Base-by-base conservation (phyloP, 495 filamentous ascomycete genomes). In the Penicillium longicatenatum region DNA sequence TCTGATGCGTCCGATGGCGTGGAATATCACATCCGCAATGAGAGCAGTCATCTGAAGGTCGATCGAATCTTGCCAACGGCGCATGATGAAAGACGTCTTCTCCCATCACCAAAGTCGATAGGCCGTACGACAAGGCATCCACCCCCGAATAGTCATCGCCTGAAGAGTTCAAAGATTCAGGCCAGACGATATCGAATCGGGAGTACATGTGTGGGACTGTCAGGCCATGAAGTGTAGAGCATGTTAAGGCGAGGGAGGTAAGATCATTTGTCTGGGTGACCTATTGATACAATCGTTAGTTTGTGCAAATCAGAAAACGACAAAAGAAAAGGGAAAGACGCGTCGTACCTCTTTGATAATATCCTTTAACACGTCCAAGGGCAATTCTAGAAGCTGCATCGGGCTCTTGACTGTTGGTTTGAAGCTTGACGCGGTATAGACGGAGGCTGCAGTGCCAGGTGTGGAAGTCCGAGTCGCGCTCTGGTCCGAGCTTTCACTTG, bases 141-240 rank as follows among this genome's bases (percentile, higher is more conserved):
- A 97, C 91, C 41, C 89, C 91, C 26, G 84, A 82, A 12, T 86
- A 81, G 49, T 89, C 83, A 55, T 90, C 86, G 4, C 83, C 77
- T 3, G 83, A 73, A 20, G 81, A 75, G 35, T 67, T 62, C 44
- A 82, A 75, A 6, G 81, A 83, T 61, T 95, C 91, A 0, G 93
- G 93, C 93, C 93, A 98, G 39, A 94, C 88, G 58, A 97, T 96
- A 68, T 96, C 91, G 69, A 98, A 97, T 24, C 90, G 85, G 2
- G 90, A 89, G 70, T 98, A 98, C 65, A 98, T 95, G 52, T 88
- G 84, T 10, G 92, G 91, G 16, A 93, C 88, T 0, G 89, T 85
- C 43, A 98, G 79, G 41, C 78, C 75, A 74, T 96, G 90, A 14
- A 98, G 82, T n/a, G 87, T 83, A 17, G 91, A 93, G 73, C 92